Base-by-base conservation (phyloP, 345 rosid species). In the Acer negundo region DNA sequence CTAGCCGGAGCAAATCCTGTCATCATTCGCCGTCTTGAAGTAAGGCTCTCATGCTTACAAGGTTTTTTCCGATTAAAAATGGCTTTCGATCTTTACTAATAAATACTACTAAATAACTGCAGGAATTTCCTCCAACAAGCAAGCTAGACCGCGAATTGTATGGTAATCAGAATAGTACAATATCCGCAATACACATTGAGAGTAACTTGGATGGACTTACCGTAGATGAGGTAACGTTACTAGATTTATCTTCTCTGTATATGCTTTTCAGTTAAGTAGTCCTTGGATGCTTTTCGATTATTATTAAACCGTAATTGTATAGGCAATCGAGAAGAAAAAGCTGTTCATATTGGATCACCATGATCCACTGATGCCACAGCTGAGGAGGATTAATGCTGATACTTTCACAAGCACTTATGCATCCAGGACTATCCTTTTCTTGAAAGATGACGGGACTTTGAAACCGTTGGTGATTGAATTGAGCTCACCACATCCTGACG, bases 381-480 rank as follows among this genome's bases (percentile, higher is more conserved):
- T 94, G 74, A 80, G 89, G 70, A 79, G 88, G 71, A 88, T 94
- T 74, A 94, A 92, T 81, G 68, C 87, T 17, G 8, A 11, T 7
- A 91, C 98, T 22, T 61, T 85, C 0, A 82, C 82, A 42, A 92
- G 87, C 80, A 87, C 86, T 74, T 92, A 94, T 20, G 96, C 98
- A 40, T 77, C 90, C 2, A 86, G 98, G 23, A 94, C 98, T 23
- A 64, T 94, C 62, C 93, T 94, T 70, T 90, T 90, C 82, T 78
- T 92, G 87, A 84, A 88, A 81, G 84, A 86, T 56, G 96, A 94
- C 64, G 98, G 92, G 23, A 91, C 94, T 58, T 82, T 94, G 86
- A 91, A 87, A 85, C 98, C 98, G 31, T 63, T 92, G 69, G 97
- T 87, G 42, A 94, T 94, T 40, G 98, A 94, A 78, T 80, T 94